Conservation (phyloP, 345 rosid species). For the Eucalyptus pumila region DNA sequence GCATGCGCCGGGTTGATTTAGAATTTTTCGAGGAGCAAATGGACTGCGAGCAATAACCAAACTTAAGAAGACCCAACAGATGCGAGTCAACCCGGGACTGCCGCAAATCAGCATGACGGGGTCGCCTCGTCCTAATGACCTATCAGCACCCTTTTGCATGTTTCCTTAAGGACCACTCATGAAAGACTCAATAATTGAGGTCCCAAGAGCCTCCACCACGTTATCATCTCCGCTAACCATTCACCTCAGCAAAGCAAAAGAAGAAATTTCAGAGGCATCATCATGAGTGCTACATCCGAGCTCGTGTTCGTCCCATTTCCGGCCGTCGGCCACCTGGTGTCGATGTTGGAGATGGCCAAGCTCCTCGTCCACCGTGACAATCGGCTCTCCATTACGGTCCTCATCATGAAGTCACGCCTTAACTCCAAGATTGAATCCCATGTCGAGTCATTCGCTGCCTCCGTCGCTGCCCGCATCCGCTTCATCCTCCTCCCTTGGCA, state of each 20-base stretch:
- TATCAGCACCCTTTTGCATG: too few species aligned
- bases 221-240: too few species aligned
- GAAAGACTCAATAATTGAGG: too few species aligned
- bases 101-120: background rate
- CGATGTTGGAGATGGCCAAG: conserved; percentile 28
- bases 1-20: background rate
- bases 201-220: too few species aligned
- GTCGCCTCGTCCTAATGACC: background rate
- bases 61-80: too few species aligned
- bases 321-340: conserved; percentile 12
- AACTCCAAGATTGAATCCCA: background rate
- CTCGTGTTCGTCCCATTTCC: too few species aligned
- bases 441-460: background rate
- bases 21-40: background rate
- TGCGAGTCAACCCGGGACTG: background rate
- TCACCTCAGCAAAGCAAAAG: background rate
- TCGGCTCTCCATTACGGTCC: conserved; percentile 26
- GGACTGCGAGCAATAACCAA: background rate
- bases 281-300: too few species aligned
- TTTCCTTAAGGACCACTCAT: too few species aligned
- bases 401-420: conserved; percentile 5
- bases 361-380: conserved; percentile 20
- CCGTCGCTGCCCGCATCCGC: conserved; percentile 5
- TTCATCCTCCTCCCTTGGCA: conserved; percentile 16
- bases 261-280: too few species aligned